Evolutionary conservation across 495 filamentous ascomycete genomes (phyloP), one percentile per base, ranked within the genome.

Genomic region (Aspergillus bertholletiae): DNA sequence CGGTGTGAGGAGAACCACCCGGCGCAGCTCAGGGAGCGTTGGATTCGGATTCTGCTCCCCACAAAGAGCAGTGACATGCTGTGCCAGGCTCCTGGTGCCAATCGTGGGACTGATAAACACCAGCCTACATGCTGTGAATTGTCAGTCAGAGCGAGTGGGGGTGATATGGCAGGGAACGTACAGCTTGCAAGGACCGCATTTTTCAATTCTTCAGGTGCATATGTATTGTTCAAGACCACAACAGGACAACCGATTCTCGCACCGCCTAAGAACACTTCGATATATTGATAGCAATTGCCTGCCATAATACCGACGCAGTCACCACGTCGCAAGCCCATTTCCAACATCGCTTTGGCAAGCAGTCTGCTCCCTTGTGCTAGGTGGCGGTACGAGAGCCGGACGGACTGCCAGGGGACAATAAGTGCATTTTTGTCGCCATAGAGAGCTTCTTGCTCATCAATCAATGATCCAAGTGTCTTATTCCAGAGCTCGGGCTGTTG

Each of bases 161-260:
- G 5, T 5, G 27, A 9, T 28, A 57, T 34, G 5, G 2, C 2
- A 34, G 21, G 15, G 6, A 13, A 49, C 59, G 30, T 51, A 67
- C 58, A 60, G n/a, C 57, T 62, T 21, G 28, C 53, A 6, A 23
- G 17, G 15, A 60, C 54, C 1, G 61, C 61, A 51, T 55, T 64
- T n/a, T n/a, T 40, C 0, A 64, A 17, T 43, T 69, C 66, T 12
- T 45, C 32, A 0, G 63, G 61, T 1, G 59, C 66, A 24, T 64
- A 69, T 1, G 61, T 64, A 32, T 58, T 66, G 34, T 66, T 69
- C 41, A 69, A 39, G 1, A 69, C 61, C 12, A 64, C 63, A 7
- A 64, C 55, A 13, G 58, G 56, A 32, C 57, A 60, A n/a, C 66
- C 66, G 51, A 66, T 61, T 1, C 61, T 48, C 3, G 43, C 57